Conservation (phyloP, 495 filamentous ascomycete species). For the Annulohypoxylon bovei region DNA sequence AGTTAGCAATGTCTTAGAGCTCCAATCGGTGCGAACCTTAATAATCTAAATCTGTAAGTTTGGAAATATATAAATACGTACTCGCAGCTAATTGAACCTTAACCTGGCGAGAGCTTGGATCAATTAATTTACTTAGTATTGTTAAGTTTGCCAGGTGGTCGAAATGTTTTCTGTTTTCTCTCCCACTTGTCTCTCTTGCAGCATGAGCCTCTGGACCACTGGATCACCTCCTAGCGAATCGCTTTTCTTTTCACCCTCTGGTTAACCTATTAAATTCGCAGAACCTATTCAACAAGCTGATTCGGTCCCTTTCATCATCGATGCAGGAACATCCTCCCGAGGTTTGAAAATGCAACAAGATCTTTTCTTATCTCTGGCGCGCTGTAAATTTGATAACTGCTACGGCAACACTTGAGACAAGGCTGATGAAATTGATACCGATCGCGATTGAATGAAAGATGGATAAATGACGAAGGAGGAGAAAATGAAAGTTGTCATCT, state of each 20-base stretch:
- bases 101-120: conserved; percentile 12
- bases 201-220: conserved; percentile 1
- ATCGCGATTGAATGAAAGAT: conserved; percentile 14
- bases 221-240: not conserved
- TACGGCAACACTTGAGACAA: not conserved
- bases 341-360: not conserved
- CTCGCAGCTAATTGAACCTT: conserved; percentile 12
- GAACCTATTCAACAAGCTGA: conserved; percentile 15
- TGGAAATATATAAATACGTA: conserved; percentile 2
- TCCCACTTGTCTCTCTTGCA: not conserved
- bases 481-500: conserved; percentile 17
- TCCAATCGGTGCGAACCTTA: conserved; percentile 15
- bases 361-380: conserved; percentile 4
- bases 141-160: not conserved
- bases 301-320: conserved; percentile 21
- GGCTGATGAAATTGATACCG: not conserved
- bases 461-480: conserved; percentile 24
- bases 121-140: conserved; percentile 4
- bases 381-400: not conserved
- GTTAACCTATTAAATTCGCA: conserved; percentile 22
- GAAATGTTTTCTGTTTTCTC: not conserved
- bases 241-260: not conserved
- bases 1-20: not conserved
- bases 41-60: conserved; percentile 2
- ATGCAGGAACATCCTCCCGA: conserved; percentile 11